Base-by-base conservation (phyloP, 192 early-diverging fungal genomes). In the Diversispora epigaea region DNA sequence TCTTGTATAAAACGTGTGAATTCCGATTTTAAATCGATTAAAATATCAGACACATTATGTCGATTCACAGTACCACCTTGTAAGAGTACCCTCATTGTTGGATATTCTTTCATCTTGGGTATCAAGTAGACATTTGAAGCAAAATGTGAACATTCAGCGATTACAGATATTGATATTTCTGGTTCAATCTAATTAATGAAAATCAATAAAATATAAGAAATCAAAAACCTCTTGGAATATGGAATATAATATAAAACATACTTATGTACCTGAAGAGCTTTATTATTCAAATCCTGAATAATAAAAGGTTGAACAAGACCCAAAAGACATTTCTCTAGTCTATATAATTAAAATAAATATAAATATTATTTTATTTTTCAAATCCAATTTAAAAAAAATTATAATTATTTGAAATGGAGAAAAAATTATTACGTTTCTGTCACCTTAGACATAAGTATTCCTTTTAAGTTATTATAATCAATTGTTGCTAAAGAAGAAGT, bases 401-500 rank as follows among this genome's bases (percentile, higher is more conserved):
- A 32, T 32, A 32, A 2, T 32, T 32, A 32, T 32, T 1, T 32
- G 25, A 32, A 32, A 32, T 32, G 25, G 2, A 32, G 25, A 32
- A 32, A 32, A 32, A 1, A 1, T 32, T 67, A 77, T 71, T 82
- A 89, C 87, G 79, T 77, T 54, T 84, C 79, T 70, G 83, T 82
- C 21, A 83, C 83, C 64, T 85, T 80, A 14, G 80, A 82, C 62
- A 88, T 85, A 50, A 88, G 76, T 19, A 85, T 77, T 17, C 77
- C 54, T 40, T 68, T 77, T 12, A 79, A 75, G 49, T 77, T 76
- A 9, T 58, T 71, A 12, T 77, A 76, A 49, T 89, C 86, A 6
- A 87, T 83, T 4, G 87, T 87, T 15, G 89, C 83, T 77, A 94
- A 86, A 60, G 88, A 90, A 0, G 91, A 87, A 11, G 83, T 87